Conservation (phyloP, 2,329 filamentous ascomycete genomes). For the Gyromitra esculenta region DNA sequence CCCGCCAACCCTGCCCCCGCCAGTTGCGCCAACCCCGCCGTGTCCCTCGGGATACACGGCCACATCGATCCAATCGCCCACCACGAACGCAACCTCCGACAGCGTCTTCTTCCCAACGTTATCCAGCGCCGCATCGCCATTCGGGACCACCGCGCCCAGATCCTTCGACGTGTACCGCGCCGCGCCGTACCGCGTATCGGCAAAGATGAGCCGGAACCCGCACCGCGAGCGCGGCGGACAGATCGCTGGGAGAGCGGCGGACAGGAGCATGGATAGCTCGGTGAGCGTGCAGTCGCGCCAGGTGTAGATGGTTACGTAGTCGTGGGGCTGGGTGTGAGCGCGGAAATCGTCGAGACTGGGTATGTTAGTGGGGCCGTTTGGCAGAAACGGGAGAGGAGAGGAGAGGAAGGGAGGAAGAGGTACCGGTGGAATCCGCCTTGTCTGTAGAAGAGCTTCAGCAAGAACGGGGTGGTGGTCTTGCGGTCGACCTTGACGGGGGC, state of each 20-base stretch:
- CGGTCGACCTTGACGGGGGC: slow-evolving; percentile 68
- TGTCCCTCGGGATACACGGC: slow-evolving; percentile 75
- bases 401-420: slow-evolving; percentile 42
- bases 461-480: slow-evolving; percentile 79
- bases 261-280: slow-evolving; percentile 82
- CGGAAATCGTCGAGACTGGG: slow-evolving; percentile 76
- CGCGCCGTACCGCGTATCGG: slow-evolving; percentile 70
- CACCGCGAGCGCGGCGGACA: slow-evolving; percentile 83
- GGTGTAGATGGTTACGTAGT: slow-evolving; percentile 82
- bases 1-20: slow-evolving; percentile 61
- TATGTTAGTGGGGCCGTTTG: slow-evolving; percentile 46
- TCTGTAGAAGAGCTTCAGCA: slow-evolving; percentile 85
- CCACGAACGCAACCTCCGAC: slow-evolving; percentile 79
- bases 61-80: slow-evolving; percentile 87
- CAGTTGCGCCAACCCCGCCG: slow-evolving; percentile 66
- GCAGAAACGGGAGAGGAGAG: slow-evolving; percentile 61
- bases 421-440: slow-evolving; percentile 77
- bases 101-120: slow-evolving; percentile 72
- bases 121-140: slow-evolving; percentile 63
- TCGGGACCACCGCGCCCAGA: slow-evolving; percentile 82
- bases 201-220: slow-evolving; percentile 86
- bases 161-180: slow-evolving; percentile 78
- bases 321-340: slow-evolving; percentile 67
- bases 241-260: slow-evolving; percentile 72
- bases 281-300: slow-evolving; percentile 82